Percentiles rank a stretch among this genome's conserved stretches.
These are phyloP conservation scores for Petrea volubilis DNA, from an alignment of 257 asterid genomes.

Conservation along the genomic window DNA sequence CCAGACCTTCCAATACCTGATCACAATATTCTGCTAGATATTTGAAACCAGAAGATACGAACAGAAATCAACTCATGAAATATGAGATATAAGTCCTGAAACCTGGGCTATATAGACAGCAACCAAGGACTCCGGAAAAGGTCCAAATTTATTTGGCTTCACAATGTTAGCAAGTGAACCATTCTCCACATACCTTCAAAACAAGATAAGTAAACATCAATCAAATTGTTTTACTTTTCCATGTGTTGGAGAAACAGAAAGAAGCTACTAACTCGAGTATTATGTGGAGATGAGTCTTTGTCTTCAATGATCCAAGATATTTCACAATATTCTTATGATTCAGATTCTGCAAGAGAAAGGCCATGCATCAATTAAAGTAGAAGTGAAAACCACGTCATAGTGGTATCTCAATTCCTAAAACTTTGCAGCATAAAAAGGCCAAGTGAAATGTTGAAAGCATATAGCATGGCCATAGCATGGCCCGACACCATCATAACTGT, in stretches of 20 bases:
- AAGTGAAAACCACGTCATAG: not conserved
- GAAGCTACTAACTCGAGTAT: slow-evolving; percentile 58
- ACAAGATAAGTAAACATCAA: not conserved
- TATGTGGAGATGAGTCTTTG: slow-evolving; percentile 69
- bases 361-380: not conserved
- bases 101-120: slow-evolving; percentile 77
- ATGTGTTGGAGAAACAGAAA: not conserved
- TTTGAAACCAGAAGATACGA: slow-evolving; percentile 6
- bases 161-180: slow-evolving; percentile 75
- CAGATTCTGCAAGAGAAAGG: slow-evolving; percentile 51
- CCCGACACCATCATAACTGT: not conserved
- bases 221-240: not conserved
- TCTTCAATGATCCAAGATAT: slow-evolving; percentile 70
- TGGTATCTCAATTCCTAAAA: not conserved
- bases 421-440: not conserved
- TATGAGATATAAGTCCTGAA: slow-evolving; percentile 20
- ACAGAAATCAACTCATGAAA: not conserved
- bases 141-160: slow-evolving; percentile 77
- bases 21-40: not conserved
- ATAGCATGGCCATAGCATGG: not conserved
- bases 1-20: slow-evolving; percentile 76
- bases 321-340: slow-evolving; percentile 75
- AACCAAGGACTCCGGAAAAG: slow-evolving; percentile 75
- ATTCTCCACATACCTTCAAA: slow-evolving; percentile 66
- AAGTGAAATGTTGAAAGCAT: not conserved